Conservation (phyloP, 441 rosid species). For the Eugenia klotzschiana region DNA sequence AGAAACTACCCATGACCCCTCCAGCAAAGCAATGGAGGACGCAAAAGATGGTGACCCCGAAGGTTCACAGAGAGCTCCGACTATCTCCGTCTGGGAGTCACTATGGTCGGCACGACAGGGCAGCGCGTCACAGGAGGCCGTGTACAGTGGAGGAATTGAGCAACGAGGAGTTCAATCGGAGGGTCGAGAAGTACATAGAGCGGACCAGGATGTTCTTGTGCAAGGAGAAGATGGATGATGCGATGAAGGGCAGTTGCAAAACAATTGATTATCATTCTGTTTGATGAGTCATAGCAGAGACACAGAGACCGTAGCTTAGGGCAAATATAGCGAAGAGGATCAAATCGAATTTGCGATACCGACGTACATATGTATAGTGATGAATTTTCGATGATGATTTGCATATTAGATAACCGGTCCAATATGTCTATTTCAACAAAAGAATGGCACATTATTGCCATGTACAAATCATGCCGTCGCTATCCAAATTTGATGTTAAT, state of each 20-base stretch:
- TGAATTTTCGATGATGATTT: not conserved
- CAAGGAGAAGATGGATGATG: not conserved
- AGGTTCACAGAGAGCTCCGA: not conserved
- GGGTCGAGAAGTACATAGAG: conserved; percentile 1
- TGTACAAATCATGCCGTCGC: not conserved
- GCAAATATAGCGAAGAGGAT: not conserved
- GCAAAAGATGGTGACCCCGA: not conserved
- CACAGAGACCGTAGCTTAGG: not conserved
- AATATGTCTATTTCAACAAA: not conserved
- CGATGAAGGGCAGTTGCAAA: not conserved
- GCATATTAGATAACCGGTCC: not conserved
- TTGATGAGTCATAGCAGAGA: not conserved
- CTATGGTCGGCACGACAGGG: not conserved
- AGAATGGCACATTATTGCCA: not conserved
- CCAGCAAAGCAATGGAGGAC: not conserved
- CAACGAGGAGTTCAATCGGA: conserved; percentile 5
- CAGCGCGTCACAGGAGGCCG: not conserved
- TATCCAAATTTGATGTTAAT: not conserved
- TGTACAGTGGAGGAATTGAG: conserved; percentile 1
- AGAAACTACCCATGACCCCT: not conserved
- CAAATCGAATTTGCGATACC: not conserved
- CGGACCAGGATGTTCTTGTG: not conserved
- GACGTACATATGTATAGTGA: not conserved
- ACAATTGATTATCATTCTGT: not conserved
- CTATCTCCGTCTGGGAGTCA: not conserved